phyloP scores from a whole-genome alignment of 1,139 yeast species.

The Casaregolazyma lundiana region DNA sequence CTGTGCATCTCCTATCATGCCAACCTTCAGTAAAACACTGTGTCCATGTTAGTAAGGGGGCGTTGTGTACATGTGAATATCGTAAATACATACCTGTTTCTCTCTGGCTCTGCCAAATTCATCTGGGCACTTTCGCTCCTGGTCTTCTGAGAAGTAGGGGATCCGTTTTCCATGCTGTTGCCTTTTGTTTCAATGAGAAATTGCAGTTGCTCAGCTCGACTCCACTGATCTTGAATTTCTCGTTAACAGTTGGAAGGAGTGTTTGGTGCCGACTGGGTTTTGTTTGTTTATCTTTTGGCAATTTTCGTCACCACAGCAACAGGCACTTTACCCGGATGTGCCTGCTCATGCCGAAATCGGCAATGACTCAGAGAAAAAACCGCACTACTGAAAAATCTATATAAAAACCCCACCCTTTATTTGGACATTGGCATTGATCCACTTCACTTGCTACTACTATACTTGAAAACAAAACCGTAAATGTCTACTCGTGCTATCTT shows the following conservation, averaged over 20 bases:
- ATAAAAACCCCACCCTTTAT: slow-evolving; percentile 1
- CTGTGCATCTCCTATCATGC: slow-evolving; percentile 93
- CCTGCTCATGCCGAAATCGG: not conserved
- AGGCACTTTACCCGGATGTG: not conserved
- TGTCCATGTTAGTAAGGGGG: not conserved
- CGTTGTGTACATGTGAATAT: not conserved
- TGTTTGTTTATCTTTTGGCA: slow-evolving; percentile 1
- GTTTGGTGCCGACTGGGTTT: too few relatives aligned
- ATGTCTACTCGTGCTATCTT: slow-evolving; percentile 18
- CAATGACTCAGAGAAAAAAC: not conserved
- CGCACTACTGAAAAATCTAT: slow-evolving; percentile 1
- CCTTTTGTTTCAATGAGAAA: too few relatives aligned
- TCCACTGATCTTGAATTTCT: slow-evolving; percentile 1
- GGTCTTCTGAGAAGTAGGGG: slow-evolving; percentile 1
- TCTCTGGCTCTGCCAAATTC: slow-evolving; percentile 15
- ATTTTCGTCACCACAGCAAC: slow-evolving; percentile 4
- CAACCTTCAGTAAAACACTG: slow-evolving; percentile 78
- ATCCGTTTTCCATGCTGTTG: not conserved
- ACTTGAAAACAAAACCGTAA: slow-evolving; percentile 5
- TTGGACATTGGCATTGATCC: not conserved
- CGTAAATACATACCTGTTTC: slow-evolving; percentile 14
- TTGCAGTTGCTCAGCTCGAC: too few relatives aligned
- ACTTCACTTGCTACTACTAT: slow-evolving; percentile 2
- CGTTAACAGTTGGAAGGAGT: not conserved
- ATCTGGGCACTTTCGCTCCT: slow-evolving; percentile 9